Evolutionary conservation across 2,329 filamentous ascomycete genomes (phyloP).

Genomic region (Paramyrothecium sp.): DNA sequence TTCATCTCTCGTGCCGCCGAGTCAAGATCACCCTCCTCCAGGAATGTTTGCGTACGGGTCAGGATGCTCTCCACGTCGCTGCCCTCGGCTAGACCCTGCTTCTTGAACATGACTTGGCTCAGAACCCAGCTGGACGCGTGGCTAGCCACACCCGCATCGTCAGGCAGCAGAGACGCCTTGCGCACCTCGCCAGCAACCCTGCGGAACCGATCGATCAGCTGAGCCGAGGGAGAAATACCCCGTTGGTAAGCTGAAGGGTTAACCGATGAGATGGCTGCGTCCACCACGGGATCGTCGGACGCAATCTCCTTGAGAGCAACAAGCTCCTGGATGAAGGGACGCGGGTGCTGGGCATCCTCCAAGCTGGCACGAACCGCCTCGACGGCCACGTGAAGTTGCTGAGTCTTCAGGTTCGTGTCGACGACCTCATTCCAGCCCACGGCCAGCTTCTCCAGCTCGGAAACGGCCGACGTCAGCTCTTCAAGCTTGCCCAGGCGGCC

Average conservation of each 20-base stretch:
- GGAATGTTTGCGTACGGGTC: conserved; percentile 80
- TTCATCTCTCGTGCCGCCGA: conserved; percentile 95
- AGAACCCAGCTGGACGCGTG: conserved; percentile 88
- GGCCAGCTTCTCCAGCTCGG: conserved; percentile 83
- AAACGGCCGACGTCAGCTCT: conserved; percentile 74
- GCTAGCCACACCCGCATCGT: conserved; percentile 90
- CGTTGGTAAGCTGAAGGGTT: conserved; percentile 92
- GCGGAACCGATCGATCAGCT: conserved; percentile 93
- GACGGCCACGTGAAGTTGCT: conserved; percentile 93
- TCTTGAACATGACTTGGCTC: conserved; percentile 95
- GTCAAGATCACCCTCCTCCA: conserved; percentile 93
- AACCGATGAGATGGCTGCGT: conserved; percentile 93
- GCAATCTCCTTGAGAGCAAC: conserved; percentile 93
- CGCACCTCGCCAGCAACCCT: conserved; percentile 88
- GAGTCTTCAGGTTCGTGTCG: conserved; percentile 86
- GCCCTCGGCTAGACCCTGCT: conserved; percentile 78
- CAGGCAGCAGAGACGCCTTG: conserved; percentile 89
- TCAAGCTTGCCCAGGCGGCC: conserved; percentile 83
- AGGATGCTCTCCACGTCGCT: conserved; percentile 93
- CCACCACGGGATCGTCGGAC: conserved; percentile 78
- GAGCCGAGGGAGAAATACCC: conserved; percentile 78
- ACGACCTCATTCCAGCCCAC: conserved; percentile 88
- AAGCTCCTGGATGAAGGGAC: conserved; percentile 88
- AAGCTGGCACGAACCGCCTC: conserved; percentile 87
- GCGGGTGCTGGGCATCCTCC: conserved; percentile 67